Base-by-base conservation (phyloP, 1,284 basidiomycete species). In the Taiwanofungus camphoratus region DNA sequence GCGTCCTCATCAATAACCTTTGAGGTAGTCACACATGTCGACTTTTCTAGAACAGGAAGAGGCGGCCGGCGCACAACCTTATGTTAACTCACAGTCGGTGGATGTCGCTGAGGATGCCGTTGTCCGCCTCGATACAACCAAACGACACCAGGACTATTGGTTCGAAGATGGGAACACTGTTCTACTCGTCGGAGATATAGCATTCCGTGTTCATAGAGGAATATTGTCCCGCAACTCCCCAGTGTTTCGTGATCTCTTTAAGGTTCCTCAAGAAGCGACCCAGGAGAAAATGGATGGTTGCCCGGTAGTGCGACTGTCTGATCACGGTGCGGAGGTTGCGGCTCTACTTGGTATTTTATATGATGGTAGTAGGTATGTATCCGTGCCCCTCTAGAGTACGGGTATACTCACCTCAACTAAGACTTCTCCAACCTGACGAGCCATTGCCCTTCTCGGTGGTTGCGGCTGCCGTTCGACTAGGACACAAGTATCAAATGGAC, bases 141-240 rank as follows among this genome's bases (percentile, higher is more conserved):
- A 35, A 16, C 18, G 16, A 35, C 9, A 54, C 26, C 26, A 45
- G 5, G 52, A 57, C 20, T 48, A 59, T 19, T 61, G 59, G 59
- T 49, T 48, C 38, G 47, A 52, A 2, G 60, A 60, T 47, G 60
- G 60, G 9, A 62, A 58, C 42, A 48, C 60, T 36, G 46, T 62
- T 26, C 48, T 62, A 9, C 36, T 54, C 7, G 52, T 52, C 21
- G 51, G 50, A 30, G 45, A 42, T 8, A 46, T 40, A 3, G 49
- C 50, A 2, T 62, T 60, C 48, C 46, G 53, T 8, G 51, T 62
- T 12, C 55, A 57, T 40, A 46, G 49, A 23, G 50, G 58, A 23
- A 38, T 57, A 24, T 50, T 61, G 19, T 49, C 52, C 1, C 36
- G 49, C 4, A 49, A 55, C 21, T 61, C 60, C 3, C 46, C 50